Evolutionary conservation across 202 grass and related monocot species (phyloP), one percentile per base, ranked within the genome.

Genomic region (Zizania palustris): DNA sequence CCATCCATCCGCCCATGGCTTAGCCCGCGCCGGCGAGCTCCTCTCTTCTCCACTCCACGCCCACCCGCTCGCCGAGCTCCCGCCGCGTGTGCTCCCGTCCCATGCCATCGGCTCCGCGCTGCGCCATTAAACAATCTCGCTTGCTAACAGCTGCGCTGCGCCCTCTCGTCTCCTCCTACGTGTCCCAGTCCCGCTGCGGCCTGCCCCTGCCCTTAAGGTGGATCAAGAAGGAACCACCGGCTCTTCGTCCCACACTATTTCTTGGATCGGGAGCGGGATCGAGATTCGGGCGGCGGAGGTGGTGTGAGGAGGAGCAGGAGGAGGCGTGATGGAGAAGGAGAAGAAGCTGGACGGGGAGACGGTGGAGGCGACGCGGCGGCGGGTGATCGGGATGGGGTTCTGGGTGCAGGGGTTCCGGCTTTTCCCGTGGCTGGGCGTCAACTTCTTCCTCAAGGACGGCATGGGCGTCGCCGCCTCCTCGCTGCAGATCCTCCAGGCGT

Each of bases 321-420:
- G 33, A 6, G 50, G 40, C 2, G 59, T 0, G 43, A 84, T 80
- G 81, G 81, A 65, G 72, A 85, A 84, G 78, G 59, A 76, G 80
- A 63, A 66, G 49, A 73, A 84, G 75, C 18, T 37, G 63, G 74
- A 53, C 58, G 48, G 39, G 57, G 65, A 57, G 80, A 53, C 28
- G 44, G 85, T 34, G 44, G 65, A 34, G 69, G 85, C 80, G 44
- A 50, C 59, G 79, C 76, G 83, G 82, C 76, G 78, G 81, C 46
- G 75, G 82, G 78, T 93, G 94, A 88, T 97, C 73, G 91, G 89
- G 8, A 28, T 90, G 22, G 94, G 94, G 1, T 97, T 97, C 83
- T 93, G 86, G 94, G 88, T 97, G 76, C 94, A 97, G 80, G 94
- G 94, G 5, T 97, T 97, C 87, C 88, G 94, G 16, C 88, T 93